Evolutionary conservation across 2,329 filamentous ascomycete genomes (phyloP), one percentile per base, ranked within the genome.

Genomic region (Ascochyta clinopodiicola): DNA sequence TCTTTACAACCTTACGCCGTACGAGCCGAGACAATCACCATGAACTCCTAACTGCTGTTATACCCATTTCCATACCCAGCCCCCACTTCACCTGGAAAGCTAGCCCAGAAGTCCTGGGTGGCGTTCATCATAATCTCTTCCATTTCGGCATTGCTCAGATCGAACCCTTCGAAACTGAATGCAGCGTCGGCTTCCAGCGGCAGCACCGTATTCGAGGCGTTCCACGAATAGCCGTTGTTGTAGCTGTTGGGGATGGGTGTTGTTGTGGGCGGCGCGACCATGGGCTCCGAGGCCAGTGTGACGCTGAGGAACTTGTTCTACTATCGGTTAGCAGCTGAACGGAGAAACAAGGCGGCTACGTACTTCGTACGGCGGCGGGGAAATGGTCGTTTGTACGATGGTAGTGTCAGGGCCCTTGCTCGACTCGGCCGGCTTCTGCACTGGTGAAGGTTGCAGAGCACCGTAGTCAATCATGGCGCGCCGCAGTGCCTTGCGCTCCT

Each of bases 391-490:
- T 55, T 48, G 58, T 24, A 35, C 56, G 31, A 39, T 48, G 45
- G 46, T 44, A 45, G 44, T 56, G 49, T 72, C 68, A 4, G 57
- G 43, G 4, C 42, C 32, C 37, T 59, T 56, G 10, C 61, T 62
- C 3, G 55, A 56, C 12, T 74, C 72, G 15, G 61, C 53, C 2
- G 68, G 71, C 35, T 68, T 70, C 49, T 76, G 74, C 10, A 77
- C 75, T 2, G 75, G 74, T 4, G 72, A 72, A 4, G 73, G 71
- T 52, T 77, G 74, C 19, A 77, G 61, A 6, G 75, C 75, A 22
- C 75, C 75, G 36, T 77, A 77, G 53, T 77, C 75, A n/a, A 77
- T 68, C 68, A 77, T 71, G 4, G 75, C 74, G 22, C 68, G 71
- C 12, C 69, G 66, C 13, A 77, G 66, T 0, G 67, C 74, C 35